Evolutionary conservation across 257 asterid genomes (phyloP), one percentile per base, ranked within the genome.

Genomic region (Jacaranda copaia): DNA sequence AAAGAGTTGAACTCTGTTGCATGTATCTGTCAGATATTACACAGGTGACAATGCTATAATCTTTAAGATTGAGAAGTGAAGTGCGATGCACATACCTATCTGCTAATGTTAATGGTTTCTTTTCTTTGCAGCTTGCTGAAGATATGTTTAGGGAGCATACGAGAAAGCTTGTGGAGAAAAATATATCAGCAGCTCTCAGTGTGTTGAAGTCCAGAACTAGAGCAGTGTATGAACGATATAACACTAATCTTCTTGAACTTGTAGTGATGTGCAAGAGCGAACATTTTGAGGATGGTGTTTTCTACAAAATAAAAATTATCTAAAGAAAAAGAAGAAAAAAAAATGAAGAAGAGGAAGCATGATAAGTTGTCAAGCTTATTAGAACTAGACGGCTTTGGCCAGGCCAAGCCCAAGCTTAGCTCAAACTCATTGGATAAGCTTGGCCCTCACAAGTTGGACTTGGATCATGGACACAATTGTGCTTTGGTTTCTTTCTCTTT

Each of bases 111-210:
- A 45, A 68, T 48, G 4, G 32, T 58, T 59, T 81, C 39, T 69
- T 69, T 65, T 62, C 46, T 74, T 55, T 84, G 79, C 86, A 96
- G 99, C 91, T 93, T 81, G 97, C 98, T 75, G 97, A 79, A 72
- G 97, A 87, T 75, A 87, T 90, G 97, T 92, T 96, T 81, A 92
- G 93, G 86, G 96, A 93, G 87, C 93, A 88, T 85, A 87, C 92
- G 13, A 89, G 98, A 86, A 93, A 90, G 90, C 88, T 93, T 79
- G 95, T 83, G 72, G 98, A 93, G 84, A 86, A 85, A 82, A 79
- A 82, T 84, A 84, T 93, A 86, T 81, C 98, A 51, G 87, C 82
- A 71, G 97, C 99, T 77, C 82, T 91, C 77, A 79, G 62, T 76
- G 73, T 85, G 15, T 80, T 88, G 87, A 93, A 93, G 84, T 96